Base-by-base conservation (phyloP, 345 rosid species). In the Sonneratia alba region DNA sequence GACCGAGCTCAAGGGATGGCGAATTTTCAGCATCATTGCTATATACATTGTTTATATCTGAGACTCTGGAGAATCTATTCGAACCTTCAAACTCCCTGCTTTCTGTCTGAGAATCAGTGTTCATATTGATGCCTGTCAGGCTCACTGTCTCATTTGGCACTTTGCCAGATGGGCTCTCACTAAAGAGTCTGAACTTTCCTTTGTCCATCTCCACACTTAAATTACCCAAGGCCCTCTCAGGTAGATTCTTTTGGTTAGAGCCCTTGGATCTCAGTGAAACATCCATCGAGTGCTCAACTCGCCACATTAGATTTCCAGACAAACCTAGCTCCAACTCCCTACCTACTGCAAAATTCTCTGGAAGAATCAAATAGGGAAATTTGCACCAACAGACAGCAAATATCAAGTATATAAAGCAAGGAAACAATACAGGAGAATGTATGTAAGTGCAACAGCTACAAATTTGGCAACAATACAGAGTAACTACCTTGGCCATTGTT, bases 1-100 rank as follows among this genome's bases (percentile, higher is more conserved):
- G 72, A 72, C 79, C 82, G 62, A 74, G 83, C 75, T 85, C 86
- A 53, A 77, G 77, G 32, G 87, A 81, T 75, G 80, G 86, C 67
- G 68, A 72, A 69, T 83, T 84, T 65, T 80, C 81, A 69, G 75
- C 73, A 59, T 78, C 82, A 77, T 40, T 55, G 67, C 45, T 72
- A 68, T 68, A 75, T 49, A 67, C 19, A 24, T 68, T 64, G 73
- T 76, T 77, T 13, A 66, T 47, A 79, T 78, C 83, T 64, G 73
- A 72, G 77, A 84, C 67, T 68, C 80, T 78, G 47, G 79, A 73
- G 71, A 67, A 68, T 72, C 67, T 73, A 48, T 51, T 74, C 32
- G 83, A 66, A 55, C 72, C 80, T 78, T 82, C 85, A 71, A 74
- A 72, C 36, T 75, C 81, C 36, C 68, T 34, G 76, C 38, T 76